Percentiles rank a stretch among this genome's conserved stretches.
Evolutionary conservation across 139 green algal species (phyloP).

Genomic region (Chlamydomonas eustigma): DNA sequence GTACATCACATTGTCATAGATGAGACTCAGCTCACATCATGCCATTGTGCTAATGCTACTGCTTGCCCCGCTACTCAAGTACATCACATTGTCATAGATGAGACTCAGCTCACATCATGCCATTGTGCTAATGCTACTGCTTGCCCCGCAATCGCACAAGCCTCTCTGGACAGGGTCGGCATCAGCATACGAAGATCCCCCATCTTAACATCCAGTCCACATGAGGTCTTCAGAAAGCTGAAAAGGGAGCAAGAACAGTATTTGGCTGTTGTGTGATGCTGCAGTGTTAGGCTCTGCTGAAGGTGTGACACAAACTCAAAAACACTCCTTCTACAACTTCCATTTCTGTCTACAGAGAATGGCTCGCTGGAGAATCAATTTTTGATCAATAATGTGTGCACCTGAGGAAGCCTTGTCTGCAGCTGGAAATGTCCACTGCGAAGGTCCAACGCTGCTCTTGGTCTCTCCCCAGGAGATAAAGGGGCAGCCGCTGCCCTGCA

Average conservation of each 20-base stretch:
- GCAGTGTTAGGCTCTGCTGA: too few species aligned
- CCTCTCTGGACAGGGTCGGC: conserved; percentile 42
- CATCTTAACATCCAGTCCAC: conserved; percentile 27
- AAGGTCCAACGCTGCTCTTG: conserved; percentile 50
- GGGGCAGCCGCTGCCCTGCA: conserved; percentile 25
- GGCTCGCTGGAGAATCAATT: too few species aligned
- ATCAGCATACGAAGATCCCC: conserved; percentile 56
- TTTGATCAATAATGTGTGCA: too few species aligned
- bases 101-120: conserved; percentile 44
- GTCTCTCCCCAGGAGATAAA: conserved; percentile 44
- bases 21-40: too few species aligned
- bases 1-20: too few species aligned
- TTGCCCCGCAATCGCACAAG: conserved; percentile 61
- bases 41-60: neutral
- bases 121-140: conserved; percentile 60
- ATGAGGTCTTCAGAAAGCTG: conserved; percentile 19
- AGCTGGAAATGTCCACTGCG: conserved; percentile 41
- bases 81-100: neutral
- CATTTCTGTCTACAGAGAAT: too few species aligned
- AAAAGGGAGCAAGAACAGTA: too few species aligned
- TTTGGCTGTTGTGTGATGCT: too few species aligned
- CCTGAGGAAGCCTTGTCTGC: conserved; percentile 22
- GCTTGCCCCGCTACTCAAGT: neutral
- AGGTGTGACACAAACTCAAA: too few species aligned
- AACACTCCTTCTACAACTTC: too few species aligned